phyloP scores from a whole-genome alignment of 192 early-diverging fungal genomes.

The Entophlyctis helioformis region DNA sequence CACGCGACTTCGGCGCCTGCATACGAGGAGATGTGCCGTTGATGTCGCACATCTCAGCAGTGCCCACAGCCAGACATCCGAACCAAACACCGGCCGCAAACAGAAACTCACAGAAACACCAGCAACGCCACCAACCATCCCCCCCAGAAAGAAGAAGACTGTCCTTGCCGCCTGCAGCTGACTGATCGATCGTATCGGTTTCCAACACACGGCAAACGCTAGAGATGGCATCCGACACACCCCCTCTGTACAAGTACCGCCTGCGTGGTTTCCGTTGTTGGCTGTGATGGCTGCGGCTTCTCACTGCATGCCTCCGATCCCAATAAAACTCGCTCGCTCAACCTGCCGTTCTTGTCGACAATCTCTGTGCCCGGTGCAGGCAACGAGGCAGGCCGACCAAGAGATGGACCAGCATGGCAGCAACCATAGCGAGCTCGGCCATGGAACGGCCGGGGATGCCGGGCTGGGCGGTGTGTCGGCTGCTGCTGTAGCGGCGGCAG shows the following conservation, averaged over 20 bases:
- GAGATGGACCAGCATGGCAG: too few relatives aligned
- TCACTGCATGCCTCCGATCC: neutral
- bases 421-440: too few relatives aligned
- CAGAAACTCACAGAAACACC: too few relatives aligned
- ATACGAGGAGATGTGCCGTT: conserved; percentile 14
- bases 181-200: neutral
- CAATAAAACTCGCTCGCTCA: too few relatives aligned
- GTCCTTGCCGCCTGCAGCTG: neutral
- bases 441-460: too few relatives aligned
- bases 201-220: neutral
- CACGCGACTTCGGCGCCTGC: neutral
- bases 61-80: too few relatives aligned
- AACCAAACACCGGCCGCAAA: too few relatives aligned
- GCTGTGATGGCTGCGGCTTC: neutral
- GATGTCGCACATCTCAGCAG: neutral
- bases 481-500: too few relatives aligned
- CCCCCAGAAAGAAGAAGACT: neutral
- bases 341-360: too few relatives aligned
- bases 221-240: neutral
- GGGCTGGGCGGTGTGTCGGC: too few relatives aligned
- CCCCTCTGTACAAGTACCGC: neutral
- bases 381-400: too few relatives aligned
- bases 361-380: too few relatives aligned
- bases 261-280: neutral
- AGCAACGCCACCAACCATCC: neutral